Conservation (phyloP, 2,329 filamentous ascomycete genomes). For the Decorospora gaudefroyi region DNA sequence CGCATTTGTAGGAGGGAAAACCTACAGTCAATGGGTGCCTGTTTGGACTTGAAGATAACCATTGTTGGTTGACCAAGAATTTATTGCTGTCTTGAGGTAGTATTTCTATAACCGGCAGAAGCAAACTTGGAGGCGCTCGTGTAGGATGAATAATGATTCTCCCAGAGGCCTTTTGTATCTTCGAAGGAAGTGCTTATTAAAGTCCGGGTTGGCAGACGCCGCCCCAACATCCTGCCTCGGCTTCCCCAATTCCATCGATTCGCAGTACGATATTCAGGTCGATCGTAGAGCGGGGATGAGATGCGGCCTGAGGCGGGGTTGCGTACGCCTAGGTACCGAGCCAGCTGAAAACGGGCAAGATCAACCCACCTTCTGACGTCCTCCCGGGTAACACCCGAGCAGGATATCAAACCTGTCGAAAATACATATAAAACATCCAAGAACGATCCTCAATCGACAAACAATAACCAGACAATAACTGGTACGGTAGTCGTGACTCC, state of each 20-base stretch:
- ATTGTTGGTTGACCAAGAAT: too few relatives aligned
- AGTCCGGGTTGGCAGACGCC: too few relatives aligned
- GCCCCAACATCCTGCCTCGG: constrained; percentile 24
- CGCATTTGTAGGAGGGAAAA: background rate
- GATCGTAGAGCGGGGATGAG: constrained; percentile 36
- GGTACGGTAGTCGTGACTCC: background rate
- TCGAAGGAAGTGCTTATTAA: too few relatives aligned
- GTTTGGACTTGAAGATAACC: constrained; percentile 50
- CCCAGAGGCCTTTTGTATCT: too few relatives aligned
- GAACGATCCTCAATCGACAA: too few relatives aligned
- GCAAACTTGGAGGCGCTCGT: too few relatives aligned
- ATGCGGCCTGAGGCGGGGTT: constrained; percentile 28
- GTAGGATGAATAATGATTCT: too few relatives aligned
- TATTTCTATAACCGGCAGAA: too few relatives aligned
- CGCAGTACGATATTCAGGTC: constrained; percentile 37
- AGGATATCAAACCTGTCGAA: too few relatives aligned
- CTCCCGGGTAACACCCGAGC: background rate
- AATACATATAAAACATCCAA: too few relatives aligned
- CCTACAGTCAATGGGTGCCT: constrained; percentile 51
- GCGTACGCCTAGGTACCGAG: constrained; percentile 9
- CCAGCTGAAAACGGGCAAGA: constrained; percentile 19
- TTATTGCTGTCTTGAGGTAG: too few relatives aligned
- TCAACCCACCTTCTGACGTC: constrained; percentile 8
- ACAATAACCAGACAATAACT: background rate
- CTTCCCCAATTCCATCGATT: constrained; percentile 25